Conservation (phyloP, 2,329 filamentous ascomycete species). For the Aureobasidium lini region DNA sequence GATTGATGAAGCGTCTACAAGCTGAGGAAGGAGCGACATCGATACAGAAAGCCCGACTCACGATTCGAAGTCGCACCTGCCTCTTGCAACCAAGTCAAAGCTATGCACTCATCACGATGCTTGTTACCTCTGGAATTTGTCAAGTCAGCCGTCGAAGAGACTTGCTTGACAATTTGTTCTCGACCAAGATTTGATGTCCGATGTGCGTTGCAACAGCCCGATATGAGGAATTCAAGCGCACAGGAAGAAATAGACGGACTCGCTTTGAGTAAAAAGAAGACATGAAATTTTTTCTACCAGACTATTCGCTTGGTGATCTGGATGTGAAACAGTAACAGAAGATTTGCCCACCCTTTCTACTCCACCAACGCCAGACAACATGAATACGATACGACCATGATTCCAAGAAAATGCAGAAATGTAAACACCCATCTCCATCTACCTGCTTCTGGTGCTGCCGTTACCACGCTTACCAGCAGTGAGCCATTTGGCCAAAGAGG, state of each 20-base stretch:
- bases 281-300: conserved; percentile 9
- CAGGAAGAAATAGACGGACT: background rate
- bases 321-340: background rate
- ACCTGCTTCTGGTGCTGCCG: conserved; percentile 67
- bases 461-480: conserved; percentile 89
- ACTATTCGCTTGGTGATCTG: background rate
- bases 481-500: conserved; percentile 81
- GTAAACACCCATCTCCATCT: background rate
- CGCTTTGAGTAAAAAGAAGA: background rate
- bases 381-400: conserved; percentile 1
- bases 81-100: no score
- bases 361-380: conserved; percentile 13
- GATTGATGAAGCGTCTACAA: no score
- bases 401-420: background rate
- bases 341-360: conserved; percentile 4
- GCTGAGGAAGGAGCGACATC: no score
- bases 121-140: no score
- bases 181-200: no score
- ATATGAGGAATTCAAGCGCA: background rate
- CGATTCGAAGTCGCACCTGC: no score
- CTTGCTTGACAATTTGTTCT: no score
- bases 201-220: no score
- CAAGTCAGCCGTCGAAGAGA: background rate
- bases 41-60: no score
- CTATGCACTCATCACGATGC: no score